Evolutionary conservation across 1,139 yeast genomes (phyloP), one percentile per base, ranked within the genome.

Genomic region (Scheffersomyces segobiensis): DNA sequence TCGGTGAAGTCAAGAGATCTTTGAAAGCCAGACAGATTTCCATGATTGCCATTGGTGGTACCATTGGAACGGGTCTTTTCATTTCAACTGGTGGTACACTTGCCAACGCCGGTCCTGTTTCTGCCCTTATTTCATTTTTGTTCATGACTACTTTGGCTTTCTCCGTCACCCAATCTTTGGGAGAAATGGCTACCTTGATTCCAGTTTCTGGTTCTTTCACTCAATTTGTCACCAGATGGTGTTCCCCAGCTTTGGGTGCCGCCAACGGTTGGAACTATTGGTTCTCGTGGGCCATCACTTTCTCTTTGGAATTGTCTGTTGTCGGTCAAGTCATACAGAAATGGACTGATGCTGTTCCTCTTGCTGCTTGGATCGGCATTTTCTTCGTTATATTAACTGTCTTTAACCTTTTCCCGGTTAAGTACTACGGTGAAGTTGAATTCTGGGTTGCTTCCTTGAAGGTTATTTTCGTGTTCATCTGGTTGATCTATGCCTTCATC

Each of bases 271-370:
- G 91, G 85, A 81, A 86, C 75, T 92, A 91, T 72, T 90, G 95
- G 93, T 90, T 89, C 73, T 85, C 90, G 21, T 91, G 96, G 95
- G 91, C 92, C 57, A 87, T 89, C 63, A 89, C 97, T 2, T 89
- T 85, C 74, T 91, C 96, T 6, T 85, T 91, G 60, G 97, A 91
- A 74, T 78, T 91, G 58, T 88, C 93, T 18, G 91, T 91, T 26
- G 87, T 89, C 47, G 93, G 96, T 22, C 91, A 89, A 72, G 83
- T 91, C 56, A 84, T 91, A 60, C 79, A 86, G 70, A 87, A 81
- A 67, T 91, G 97, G 97, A 89, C 93, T 10, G 74, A 76, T 61
- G 80, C 80, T 3, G 93, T 90, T 22, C 95, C 96, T 4, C 73
- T 86, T 57, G 90, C 88, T 49, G 90, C 81, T 8, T 91, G 96